Evolutionary conservation across 1,139 yeast genomes (phyloP), one percentile per base, ranked within the genome.

Genomic region (Arxiozyma heterogenica): DNA sequence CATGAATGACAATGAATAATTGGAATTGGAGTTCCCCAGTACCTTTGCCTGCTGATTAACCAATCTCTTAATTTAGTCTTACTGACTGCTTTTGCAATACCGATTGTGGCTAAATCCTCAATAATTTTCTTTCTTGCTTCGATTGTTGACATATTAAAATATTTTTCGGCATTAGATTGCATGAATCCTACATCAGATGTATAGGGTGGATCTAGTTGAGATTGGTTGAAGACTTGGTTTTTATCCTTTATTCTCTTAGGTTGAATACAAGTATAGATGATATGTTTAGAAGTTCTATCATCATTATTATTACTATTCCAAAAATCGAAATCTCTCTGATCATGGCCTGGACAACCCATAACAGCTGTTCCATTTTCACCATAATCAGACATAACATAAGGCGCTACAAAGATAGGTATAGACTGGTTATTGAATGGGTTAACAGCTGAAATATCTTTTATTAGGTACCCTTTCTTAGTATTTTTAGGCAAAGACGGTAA

Each of bases 1-100:
- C 98, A 93, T 5, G 70, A 61, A 9, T 77, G 77, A 72, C 98
- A 93, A 63, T 93, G 95, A 25, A 93, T 75, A 42, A 93, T 88
- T 1, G 98, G 98, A 54, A 93, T 93, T 3, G 98, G 98, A 0
- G 98, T 95, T 34, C 98, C 98, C 98, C 98, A 93, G 68, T 86
- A 93, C 56, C 98, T 74, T 71, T 93, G 98, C 63, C 98, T 80
- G 65, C 95, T 84, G 47, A 93, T 86, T 42, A 93, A 76, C 98
- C 98, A 93, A 66, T 93, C 98, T 60, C 96, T 77, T 41, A 93
- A 73, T 61, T 83, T 79, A 64, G 77, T 84, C 57, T 84, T 85
- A 0, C 77, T 77, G 2, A 79, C 74, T 7, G 64, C 23, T 34
- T 34, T 46, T 15, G 49, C 49, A 21, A 46, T 20, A 46, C 49